Conservation (phyloP, 768 basidiomycete species). For the Podaxis rugospora region DNA sequence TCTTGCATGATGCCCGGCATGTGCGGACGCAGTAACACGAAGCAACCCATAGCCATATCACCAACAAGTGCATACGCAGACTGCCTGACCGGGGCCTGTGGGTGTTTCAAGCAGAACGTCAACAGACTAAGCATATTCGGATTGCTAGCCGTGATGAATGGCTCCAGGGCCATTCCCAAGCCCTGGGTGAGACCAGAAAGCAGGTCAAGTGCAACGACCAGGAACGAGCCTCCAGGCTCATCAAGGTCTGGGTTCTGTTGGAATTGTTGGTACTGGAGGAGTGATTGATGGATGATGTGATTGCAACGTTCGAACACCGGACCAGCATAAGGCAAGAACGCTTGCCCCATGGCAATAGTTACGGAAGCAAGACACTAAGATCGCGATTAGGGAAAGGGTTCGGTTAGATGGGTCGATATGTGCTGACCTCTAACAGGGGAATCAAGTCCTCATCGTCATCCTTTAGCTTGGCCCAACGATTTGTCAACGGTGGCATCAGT, state of each 20-base stretch:
- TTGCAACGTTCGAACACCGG: constrained; percentile 93
- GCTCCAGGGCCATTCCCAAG: constrained; percentile 72
- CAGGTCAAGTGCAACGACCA: constrained; percentile 96
- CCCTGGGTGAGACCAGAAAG: constrained; percentile 96
- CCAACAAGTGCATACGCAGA: constrained; percentile 98
- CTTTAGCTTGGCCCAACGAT: constrained; percentile 84
- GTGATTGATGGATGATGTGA: constrained; percentile 75
- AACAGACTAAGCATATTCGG: constrained; percentile 81
- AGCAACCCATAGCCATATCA: constrained; percentile 96
- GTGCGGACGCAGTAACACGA: constrained; percentile 76
- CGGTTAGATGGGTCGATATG: neutral
- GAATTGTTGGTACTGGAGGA: constrained; percentile 83
- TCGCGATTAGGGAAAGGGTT: constrained; percentile 3
- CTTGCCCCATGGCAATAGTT: constrained; percentile 88
- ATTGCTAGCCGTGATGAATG: constrained; percentile 61
- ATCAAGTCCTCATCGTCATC: constrained; percentile 93
- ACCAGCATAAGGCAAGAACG: constrained; percentile 84
- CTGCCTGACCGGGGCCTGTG: constrained; percentile 92
- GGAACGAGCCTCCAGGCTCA: constrained; percentile 95
- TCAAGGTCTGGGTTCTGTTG: constrained; percentile 88
- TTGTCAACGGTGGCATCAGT: constrained; percentile 91
- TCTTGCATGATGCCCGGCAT: constrained; percentile 89
- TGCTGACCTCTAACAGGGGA: constrained; percentile 85
- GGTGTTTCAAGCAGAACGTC: constrained; percentile 89
- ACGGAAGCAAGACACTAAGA: constrained; percentile 92